Conservation (phyloP, 2,329 filamentous ascomycete species). For the Emericellopsis cladophorae region DNA sequence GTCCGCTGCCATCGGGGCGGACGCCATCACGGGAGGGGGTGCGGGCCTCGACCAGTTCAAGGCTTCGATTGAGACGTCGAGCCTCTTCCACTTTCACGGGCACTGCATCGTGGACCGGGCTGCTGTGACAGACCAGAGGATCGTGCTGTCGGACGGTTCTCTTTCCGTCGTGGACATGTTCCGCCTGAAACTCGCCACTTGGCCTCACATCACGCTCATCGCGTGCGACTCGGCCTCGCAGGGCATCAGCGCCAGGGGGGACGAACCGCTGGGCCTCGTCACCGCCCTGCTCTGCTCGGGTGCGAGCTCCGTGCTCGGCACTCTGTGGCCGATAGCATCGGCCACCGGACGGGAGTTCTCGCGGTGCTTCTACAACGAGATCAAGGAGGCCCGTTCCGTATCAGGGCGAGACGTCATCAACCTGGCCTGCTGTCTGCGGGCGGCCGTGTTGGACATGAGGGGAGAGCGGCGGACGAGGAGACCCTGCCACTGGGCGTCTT, state of each 20-base stretch:
- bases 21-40: background rate
- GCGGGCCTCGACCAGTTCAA: background rate
- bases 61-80: background rate
- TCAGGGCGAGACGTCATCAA: background rate
- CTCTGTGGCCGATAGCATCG: conserved; percentile 9
- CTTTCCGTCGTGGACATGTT: conserved; percentile 1
- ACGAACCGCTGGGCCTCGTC: conserved; percentile 1
- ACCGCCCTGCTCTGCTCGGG: conserved; percentile 1
- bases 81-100: conserved; percentile 1
- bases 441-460: background rate
- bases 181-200: background rate
- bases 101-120: conserved; percentile 1
- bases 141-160: background rate
- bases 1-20: background rate
- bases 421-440: background rate
- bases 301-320: background rate
- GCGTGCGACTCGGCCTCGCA: conserved; percentile 1
- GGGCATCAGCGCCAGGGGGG: background rate
- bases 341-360: background rate
- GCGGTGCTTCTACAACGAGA: background rate
- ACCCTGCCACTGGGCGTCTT: background rate
- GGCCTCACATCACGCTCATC: conserved; percentile 1
- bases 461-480: background rate
- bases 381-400: background rate
- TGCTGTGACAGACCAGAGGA: background rate